Conservation (phyloP, 345 rosid genomes). For the Brassica cretica region DNA sequence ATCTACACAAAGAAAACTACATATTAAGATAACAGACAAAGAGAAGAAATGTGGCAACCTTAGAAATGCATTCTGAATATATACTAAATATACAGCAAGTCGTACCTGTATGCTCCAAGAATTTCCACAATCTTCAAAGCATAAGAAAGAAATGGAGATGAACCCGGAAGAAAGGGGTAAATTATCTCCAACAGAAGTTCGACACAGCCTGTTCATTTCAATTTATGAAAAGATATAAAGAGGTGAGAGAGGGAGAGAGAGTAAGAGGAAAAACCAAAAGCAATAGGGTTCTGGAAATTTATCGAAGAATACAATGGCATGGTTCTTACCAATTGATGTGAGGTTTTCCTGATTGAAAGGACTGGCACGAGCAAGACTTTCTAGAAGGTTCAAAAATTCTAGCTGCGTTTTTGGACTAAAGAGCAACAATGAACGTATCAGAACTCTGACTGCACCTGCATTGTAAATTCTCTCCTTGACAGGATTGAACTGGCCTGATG, state of each 20-base stretch:
- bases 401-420: slow-evolving; percentile 95
- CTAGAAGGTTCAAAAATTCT: slow-evolving; percentile 75
- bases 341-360: slow-evolving; percentile 95
- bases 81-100: slow-evolving; percentile 15
- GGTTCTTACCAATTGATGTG: slow-evolving; percentile 81
- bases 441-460: slow-evolving; percentile 84
- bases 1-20: slow-evolving; percentile 57
- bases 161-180: slow-evolving; percentile 80
- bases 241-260: slow-evolving; percentile 35
- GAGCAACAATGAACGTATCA: slow-evolving; percentile 82
- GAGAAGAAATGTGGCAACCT: slow-evolving; percentile 14
- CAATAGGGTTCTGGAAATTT: slow-evolving; percentile 20
- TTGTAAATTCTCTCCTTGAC: slow-evolving; percentile 85
- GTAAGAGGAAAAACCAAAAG: slow-evolving; percentile 33
- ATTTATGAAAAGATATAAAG: slow-evolving; percentile 19
- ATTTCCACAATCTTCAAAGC: slow-evolving; percentile 92
- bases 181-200: slow-evolving; percentile 90
- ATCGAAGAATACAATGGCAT: slow-evolving; percentile 18
- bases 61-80: slow-evolving; percentile 10
- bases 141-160: slow-evolving; percentile 79
- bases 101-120: slow-evolving; percentile 94
- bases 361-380: slow-evolving; percentile 82
- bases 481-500: slow-evolving; percentile 67
- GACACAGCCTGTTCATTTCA: slow-evolving; percentile 68
- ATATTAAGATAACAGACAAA: slow-evolving; percentile 25